Evolutionary conservation across 164 flowering plant species (phyloP).

Genomic region (Taxillus chinensis): DNA sequence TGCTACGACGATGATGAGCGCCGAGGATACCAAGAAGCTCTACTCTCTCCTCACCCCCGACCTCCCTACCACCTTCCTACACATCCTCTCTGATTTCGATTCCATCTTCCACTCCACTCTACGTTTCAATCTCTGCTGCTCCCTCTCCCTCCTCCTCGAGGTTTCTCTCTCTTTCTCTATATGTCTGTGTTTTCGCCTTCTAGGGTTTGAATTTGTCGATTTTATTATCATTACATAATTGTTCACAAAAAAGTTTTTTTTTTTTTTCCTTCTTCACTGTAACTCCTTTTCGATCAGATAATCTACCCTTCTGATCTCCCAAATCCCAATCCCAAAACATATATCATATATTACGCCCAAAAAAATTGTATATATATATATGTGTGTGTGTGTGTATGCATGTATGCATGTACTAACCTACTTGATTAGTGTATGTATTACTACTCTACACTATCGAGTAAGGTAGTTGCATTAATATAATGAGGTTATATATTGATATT

Average conservation of each 20-base stretch:
- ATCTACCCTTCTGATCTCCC: neutral
- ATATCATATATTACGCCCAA: too few species aligned
- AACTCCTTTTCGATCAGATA: neutral
- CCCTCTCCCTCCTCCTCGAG: slow-evolving; percentile 48
- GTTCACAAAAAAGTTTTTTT: neutral
- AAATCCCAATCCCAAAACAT: neutral
- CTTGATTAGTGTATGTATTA: neutral
- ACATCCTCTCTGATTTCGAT: slow-evolving; percentile 43
- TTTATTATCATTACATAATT: neutral
- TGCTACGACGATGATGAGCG: slow-evolving; percentile 23
- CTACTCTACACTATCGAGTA: neutral
- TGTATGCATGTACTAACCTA: neutral
- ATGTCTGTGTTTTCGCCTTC: neutral
- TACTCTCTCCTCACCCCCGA: slow-evolving; percentile 33
- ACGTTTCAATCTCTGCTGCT: slow-evolving; percentile 41
- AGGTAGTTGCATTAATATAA: neutral
- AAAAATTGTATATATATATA: too few species aligned
- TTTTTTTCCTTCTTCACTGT: neutral
- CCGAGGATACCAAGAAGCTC: slow-evolving; percentile 32
- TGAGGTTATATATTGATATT: neutral
- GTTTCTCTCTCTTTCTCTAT: slow-evolving; percentile 11
- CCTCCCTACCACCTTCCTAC: slow-evolving; percentile 32
- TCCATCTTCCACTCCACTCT: slow-evolving; percentile 38
- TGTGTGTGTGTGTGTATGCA: neutral
- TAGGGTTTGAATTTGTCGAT: neutral